phyloP scores from a whole-genome alignment of 129 eudicot species.

The Artemisia argyi region DNA sequence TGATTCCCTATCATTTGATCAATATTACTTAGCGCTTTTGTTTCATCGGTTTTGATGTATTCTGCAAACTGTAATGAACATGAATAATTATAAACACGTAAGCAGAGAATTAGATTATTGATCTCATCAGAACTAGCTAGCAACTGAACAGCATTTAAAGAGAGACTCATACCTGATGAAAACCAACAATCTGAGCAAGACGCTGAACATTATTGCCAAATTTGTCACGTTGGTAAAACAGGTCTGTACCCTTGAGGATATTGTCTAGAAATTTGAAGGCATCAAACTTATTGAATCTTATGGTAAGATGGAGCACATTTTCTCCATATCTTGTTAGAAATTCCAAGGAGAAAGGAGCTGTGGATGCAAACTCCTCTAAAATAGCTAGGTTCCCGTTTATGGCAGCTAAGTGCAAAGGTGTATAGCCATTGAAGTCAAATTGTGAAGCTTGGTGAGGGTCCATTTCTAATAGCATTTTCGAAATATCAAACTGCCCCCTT shows the following conservation, averaged over 20 bases:
- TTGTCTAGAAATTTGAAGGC: conserved; percentile 22
- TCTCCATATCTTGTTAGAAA: conserved; percentile 26
- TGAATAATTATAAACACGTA: background rate
- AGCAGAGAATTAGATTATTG: background rate
- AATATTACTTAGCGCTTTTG: conserved; percentile 15
- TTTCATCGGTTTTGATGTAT: conserved; percentile 18
- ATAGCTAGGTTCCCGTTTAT: conserved; percentile 29
- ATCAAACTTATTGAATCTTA: conserved; percentile 26
- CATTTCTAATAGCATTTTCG: conserved; percentile 20
- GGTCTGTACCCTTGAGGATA: conserved; percentile 24
- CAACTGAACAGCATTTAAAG: too few species aligned
- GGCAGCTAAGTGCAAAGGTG: conserved; percentile 35
- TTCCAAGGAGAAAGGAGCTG: conserved; percentile 25
- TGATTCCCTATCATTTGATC: too few species aligned
- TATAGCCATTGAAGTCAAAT: conserved; percentile 25
- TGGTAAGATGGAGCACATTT: conserved; percentile 25
- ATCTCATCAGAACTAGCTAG: too few species aligned
- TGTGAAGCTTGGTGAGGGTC: conserved; percentile 29
- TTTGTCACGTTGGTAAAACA: conserved; percentile 33
- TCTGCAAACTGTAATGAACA: conserved; percentile 27
- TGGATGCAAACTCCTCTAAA: conserved; percentile 26
- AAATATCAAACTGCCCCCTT: conserved; percentile 27
- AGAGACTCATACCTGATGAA: conserved; percentile 11
- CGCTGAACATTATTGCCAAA: conserved; percentile 25
- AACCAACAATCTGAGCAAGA: conserved; percentile 25